Evolutionary conservation across 805 yeast species (phyloP).

Genomic region (Saccharomycopsis synnaedendra): DNA sequence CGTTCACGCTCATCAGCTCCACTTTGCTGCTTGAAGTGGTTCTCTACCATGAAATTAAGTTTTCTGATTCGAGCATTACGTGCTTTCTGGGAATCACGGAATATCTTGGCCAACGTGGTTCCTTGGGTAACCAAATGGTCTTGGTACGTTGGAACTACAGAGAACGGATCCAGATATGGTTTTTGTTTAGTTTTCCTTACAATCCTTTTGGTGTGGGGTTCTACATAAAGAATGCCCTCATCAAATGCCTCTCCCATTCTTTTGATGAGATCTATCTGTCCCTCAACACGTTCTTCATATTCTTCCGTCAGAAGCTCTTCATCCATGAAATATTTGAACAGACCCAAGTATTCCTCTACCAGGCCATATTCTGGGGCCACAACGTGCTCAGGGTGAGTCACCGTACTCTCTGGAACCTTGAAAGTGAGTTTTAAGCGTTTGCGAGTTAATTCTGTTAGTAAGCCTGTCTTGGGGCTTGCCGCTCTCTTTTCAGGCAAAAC

Average conservation of each 20-base stretch:
- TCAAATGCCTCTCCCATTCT: slow-evolving; percentile 37
- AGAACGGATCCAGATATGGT: slow-evolving; percentile 37
- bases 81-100: slow-evolving; percentile 51
- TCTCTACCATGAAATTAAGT: slow-evolving; percentile 73
- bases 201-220: slow-evolving; percentile 26
- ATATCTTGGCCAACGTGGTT: slow-evolving; percentile 52
- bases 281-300: slow-evolving; percentile 41
- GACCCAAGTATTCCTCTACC: slow-evolving; percentile 35
- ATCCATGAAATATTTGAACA: slow-evolving; percentile 50
- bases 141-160: slow-evolving; percentile 37
- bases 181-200: slow-evolving; percentile 31
- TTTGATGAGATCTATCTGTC: slow-evolving; percentile 35
- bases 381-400: slow-evolving; percentile 41
- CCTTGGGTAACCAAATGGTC: slow-evolving; percentile 78
- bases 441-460: too few species aligned
- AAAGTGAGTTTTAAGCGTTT: slow-evolving; percentile 17
- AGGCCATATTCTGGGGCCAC: slow-evolving; percentile 31
- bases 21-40: slow-evolving; percentile 71
- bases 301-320: slow-evolving; percentile 46
- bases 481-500: too few species aligned
- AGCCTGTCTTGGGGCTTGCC: too few species aligned
- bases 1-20: slow-evolving; percentile 81
- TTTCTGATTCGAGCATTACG: slow-evolving; percentile 60
- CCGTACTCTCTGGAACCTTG: slow-evolving; percentile 4
- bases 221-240: slow-evolving; percentile 32